Percentiles rank a stretch among this genome's conserved stretches.
phyloP scores from a whole-genome alignment of 176 grass and related monocot species.

The Pontederia paniculata region DNA sequence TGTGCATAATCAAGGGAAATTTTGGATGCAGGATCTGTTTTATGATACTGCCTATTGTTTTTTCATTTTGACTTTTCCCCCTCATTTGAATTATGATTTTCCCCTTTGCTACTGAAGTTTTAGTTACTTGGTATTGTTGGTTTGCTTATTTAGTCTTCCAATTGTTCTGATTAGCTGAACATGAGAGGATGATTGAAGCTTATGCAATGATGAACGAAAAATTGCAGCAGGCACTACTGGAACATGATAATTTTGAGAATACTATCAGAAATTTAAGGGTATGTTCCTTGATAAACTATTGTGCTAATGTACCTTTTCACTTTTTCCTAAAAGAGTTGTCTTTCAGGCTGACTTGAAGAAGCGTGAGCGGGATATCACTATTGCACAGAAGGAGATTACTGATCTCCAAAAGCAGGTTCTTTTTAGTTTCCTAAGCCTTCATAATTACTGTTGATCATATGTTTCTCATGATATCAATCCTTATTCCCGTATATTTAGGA shows the following conservation, averaged over 20 bases:
- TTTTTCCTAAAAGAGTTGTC: conserved; percentile 19
- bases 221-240: conserved; percentile 80
- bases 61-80: no score
- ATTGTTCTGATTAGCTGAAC: conserved; percentile 45
- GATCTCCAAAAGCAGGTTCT: conserved; percentile 94
- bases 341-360: conserved; percentile 80
- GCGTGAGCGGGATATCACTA: conserved; percentile 48
- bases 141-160: conserved; percentile 6
- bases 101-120: background rate
- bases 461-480: background rate
- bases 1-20: no score
- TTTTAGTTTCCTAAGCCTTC: conserved; percentile 2
- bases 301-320: background rate
- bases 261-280: conserved; percentile 81
- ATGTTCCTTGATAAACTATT: background rate
- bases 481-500: no score
- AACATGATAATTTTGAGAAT: conserved; percentile 90
- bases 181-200: conserved; percentile 82
- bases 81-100: no score
- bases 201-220: conserved; percentile 90
- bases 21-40: no score
- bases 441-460: conserved; percentile 1
- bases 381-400: conserved; percentile 67
- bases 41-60: no score
- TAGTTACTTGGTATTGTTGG: background rate